These are phyloP conservation scores for Pistacia atlantica DNA, from an alignment of 345 rosid species.

Conservation along the genomic window DNA sequence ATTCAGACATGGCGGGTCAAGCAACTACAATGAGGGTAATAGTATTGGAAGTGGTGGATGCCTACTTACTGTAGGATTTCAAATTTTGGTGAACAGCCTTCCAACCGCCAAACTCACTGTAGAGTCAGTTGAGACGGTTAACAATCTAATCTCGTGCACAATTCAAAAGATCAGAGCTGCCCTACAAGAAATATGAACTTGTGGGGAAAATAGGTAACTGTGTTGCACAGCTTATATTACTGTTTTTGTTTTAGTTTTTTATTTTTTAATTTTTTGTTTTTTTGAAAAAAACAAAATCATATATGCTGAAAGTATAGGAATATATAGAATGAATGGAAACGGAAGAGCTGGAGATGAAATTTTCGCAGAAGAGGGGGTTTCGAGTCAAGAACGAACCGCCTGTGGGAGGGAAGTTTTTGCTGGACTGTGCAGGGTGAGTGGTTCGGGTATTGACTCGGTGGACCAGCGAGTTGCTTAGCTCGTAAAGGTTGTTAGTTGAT, in stretches of 20 bases:
- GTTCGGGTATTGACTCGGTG: constrained; percentile 50
- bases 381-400: constrained; percentile 54
- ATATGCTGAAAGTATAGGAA: constrained; percentile 14
- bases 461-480: constrained; percentile 19
- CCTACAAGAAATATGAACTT: constrained; percentile 27
- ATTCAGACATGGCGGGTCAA: constrained; percentile 15
- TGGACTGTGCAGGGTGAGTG: constrained; percentile 11
- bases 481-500: neutral
- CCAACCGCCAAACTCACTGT: constrained; percentile 48
- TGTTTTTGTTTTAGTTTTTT: constrained; percentile 5
- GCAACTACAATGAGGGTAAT: constrained; percentile 9
- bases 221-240: neutral
- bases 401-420: neutral
- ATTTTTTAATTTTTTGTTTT: neutral
- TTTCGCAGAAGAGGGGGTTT: constrained; percentile 14
- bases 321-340: constrained; percentile 13
- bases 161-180: constrained; percentile 60
- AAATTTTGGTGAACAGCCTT: constrained; percentile 52
- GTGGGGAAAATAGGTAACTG: neutral
- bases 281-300: neutral
- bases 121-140: constrained; percentile 63
- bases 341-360: neutral
- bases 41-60: constrained; percentile 35
- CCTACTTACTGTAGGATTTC: constrained; percentile 58
- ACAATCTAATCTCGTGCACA: constrained; percentile 61